These are phyloP conservation scores for Tuber microsphaerosporum DNA, from an alignment of 495 filamentous ascomycete genomes.

Conservation along the genomic window DNA sequence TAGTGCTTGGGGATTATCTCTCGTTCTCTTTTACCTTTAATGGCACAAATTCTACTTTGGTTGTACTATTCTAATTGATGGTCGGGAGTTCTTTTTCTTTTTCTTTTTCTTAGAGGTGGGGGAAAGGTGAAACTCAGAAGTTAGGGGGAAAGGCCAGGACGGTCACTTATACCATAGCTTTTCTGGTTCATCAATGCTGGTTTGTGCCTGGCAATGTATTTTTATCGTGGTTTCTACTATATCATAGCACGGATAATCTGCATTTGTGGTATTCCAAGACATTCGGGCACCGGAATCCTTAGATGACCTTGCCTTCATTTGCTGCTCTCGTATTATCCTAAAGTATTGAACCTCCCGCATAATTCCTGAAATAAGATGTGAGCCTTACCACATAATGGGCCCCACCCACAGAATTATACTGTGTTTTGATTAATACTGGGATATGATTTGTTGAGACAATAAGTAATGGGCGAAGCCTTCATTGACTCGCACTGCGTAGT, in stretches of 20 bases:
- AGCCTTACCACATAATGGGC: background rate
- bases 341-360: background rate
- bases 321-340: background rate
- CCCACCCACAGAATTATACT: background rate
- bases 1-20: background rate
- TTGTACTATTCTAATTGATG: background rate
- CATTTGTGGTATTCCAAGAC: background rate
- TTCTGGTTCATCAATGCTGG: background rate
- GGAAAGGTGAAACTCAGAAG: background rate
- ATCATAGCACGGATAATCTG: background rate
- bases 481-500: background rate
- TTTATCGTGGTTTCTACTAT: background rate
- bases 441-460: background rate
- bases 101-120: background rate
- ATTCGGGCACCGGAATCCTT: background rate
- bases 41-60: background rate
- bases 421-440: background rate
- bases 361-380: background rate
- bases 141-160: background rate
- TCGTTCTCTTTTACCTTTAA: background rate
- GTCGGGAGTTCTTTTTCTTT: background rate
- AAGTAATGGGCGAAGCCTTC: background rate
- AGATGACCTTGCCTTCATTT: background rate
- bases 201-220: constrained; percentile 2
- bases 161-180: background rate